Base-by-base conservation (phyloP, 345 rosid genomes). In the Erucastrum elatum region DNA sequence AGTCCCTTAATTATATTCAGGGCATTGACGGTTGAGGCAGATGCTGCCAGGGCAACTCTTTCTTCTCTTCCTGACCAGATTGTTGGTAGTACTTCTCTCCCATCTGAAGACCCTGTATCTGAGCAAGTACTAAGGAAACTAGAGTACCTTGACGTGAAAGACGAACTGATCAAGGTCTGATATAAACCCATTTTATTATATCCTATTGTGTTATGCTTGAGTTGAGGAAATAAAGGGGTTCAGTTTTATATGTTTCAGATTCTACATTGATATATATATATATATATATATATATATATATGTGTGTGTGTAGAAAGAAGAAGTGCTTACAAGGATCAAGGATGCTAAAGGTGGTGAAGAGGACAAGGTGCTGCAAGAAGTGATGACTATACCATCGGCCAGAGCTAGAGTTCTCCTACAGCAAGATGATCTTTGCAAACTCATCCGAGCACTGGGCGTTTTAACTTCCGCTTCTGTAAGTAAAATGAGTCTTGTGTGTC, bases 91-190 rank as follows among this genome's bases (percentile, higher is more conserved):
- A 29, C 31, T 29, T 29, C 3, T 29, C 31, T 29, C 4, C 31
- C 31, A 29, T 29, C 31, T 29, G 31, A 29, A 29, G 31, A 29
- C 31, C 31, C 3, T 81, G 86, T 94, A 72, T 92, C 97, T 70
- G 97, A 90, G 76, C 87, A 97, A 34, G 37, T 31, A 85, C 86
- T 88, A 86, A 90, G 97, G 84, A 94, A 90, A 68, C 65, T 94
- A 82, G 97, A 94, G 82, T 94, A 85, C 85, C 94, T 94, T 77
- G 90, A 78, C 82, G 89, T 87, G 96, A 94, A 94, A 87, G 98
- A 94, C 84, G 94, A 92, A 80, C 77, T 87, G 64, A 94, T 94
- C 79, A 91, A 94, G 97, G 97, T 92, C 44, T 68, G 69, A 67
- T 72, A 62, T 62, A 33, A 5, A 10, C 55, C 75, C 21, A 21